Conservation (phyloP, 176 grass and related monocot species). For the Pontederia paniculata region DNA sequence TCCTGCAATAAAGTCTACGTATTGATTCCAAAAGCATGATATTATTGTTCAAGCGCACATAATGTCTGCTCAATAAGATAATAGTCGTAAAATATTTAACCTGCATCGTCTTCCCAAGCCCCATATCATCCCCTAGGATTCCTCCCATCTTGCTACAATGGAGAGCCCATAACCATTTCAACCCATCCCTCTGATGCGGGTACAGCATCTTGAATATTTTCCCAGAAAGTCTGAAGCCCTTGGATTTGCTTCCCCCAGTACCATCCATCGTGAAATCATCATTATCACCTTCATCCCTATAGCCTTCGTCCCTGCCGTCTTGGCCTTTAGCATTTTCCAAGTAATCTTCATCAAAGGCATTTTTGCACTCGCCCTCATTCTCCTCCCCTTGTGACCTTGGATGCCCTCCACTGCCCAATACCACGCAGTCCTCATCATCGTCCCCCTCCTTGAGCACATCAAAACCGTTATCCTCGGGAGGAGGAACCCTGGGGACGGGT, state of each 20-base stretch:
- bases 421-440: not conserved
- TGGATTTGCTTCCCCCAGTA: constrained; percentile 25
- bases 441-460: constrained; percentile 2
- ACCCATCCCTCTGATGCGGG: constrained; percentile 55
- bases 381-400: not conserved
- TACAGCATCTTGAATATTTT: constrained; percentile 55
- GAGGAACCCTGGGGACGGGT: constrained; percentile 1
- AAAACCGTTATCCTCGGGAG: constrained; percentile 17
- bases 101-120: constrained; percentile 96
- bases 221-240: constrained; percentile 33
- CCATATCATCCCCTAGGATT: constrained; percentile 94
- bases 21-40: no score
- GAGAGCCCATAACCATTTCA: constrained; percentile 70
- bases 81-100: constrained; percentile 9
- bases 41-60: not conserved
- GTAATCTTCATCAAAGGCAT: constrained; percentile 5
- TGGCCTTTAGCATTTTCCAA: constrained; percentile 4
- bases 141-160: constrained; percentile 61
- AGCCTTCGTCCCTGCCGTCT: constrained; percentile 28
- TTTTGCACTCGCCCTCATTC: constrained; percentile 19
- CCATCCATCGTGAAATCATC: constrained; percentile 47
- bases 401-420: not conserved
- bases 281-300: constrained; percentile 15
- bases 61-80: not conserved
- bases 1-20: no score